Conservation (phyloP, 371 early-diverging fungal genomes). For the Apophysomyces sp. region DNA sequence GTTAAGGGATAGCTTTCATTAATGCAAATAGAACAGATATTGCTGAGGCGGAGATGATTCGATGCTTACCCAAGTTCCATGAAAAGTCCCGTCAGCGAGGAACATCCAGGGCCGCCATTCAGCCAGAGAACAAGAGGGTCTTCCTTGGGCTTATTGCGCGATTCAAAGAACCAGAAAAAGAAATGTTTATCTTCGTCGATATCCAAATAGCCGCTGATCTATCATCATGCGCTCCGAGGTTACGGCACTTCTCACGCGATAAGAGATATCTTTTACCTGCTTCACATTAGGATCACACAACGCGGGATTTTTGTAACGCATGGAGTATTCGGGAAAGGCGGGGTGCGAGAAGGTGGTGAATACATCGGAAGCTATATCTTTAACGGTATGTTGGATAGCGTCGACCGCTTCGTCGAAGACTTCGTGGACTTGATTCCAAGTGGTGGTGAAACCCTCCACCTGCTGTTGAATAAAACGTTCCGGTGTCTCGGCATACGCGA, state of each 20-base stretch:
- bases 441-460: slow-evolving; percentile 17
- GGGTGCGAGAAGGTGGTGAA: slow-evolving; percentile 51
- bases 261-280: slow-evolving; percentile 58
- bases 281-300: slow-evolving; percentile 71
- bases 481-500: slow-evolving; percentile 15
- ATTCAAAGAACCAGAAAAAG: slow-evolving; percentile 80
- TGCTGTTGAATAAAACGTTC: slow-evolving; percentile 25
- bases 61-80: slow-evolving; percentile 68
- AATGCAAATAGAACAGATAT: background rate
- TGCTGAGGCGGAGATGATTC: background rate
- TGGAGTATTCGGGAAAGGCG: slow-evolving; percentile 69
- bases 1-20: background rate
- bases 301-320: slow-evolving; percentile 72
- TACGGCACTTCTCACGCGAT: background rate
- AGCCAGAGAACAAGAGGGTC: slow-evolving; percentile 78
- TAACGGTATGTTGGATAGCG: background rate
- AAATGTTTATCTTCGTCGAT: slow-evolving; percentile 63
- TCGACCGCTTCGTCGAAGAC: slow-evolving; percentile 16
- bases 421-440: slow-evolving; percentile 31
- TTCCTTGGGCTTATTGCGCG: slow-evolving; percentile 58
- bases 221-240: background rate
- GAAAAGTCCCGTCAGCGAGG: slow-evolving; percentile 69
- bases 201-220: slow-evolving; percentile 80
- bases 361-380: slow-evolving; percentile 9
- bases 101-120: slow-evolving; percentile 84